Base-by-base conservation (phyloP, 176 grass and related monocot genomes). In the Triticum dicoccoides region DNA sequence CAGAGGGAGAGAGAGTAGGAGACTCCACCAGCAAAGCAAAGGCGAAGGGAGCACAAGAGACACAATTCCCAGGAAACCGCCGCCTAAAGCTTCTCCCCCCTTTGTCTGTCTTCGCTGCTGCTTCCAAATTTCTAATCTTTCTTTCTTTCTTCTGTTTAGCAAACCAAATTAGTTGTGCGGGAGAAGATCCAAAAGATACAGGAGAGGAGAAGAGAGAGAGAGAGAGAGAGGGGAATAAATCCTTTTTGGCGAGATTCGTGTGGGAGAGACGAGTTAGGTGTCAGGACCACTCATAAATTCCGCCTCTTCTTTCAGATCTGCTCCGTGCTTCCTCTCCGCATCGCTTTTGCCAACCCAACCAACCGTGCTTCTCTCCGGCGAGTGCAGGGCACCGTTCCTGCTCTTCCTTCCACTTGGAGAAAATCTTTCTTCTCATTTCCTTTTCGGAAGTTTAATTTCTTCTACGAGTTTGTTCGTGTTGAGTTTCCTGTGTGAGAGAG, bases 241-340 rank as follows among this genome's bases (percentile, higher is more conserved):
- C 61, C 5, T 51, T 81, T 81, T 81, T 86, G 80, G 81, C 62
- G 65, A 84, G 76, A 76, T 84, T 82, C 80, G 87, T 86, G 87
- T 49, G 62, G 32, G 76, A 70, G 77, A 65, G 62, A 82, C 49
- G 81, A 73, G 84, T 80, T 87, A 54, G 85, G 85, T 84, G 81
- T 61, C 5, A 64, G 86, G 89, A 65, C 85, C 82, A 78, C 70
- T 82, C 71, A 88, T 91, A 91, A 91, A 91, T 88, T 91, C 89
- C 23, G 61, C 82, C 86, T 77, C 39, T 85, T 88, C 82, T 69
- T 88, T 78, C 81, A 91, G 89, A 88, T 91, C 82, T 91, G 82
- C 15, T 88, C 89, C 89, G 89, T 85, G 86, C 82, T 87, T 33
- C 42, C 18, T 21, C 56, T 2, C 5, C 52, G 47, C 47, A 51